Evolutionary conservation across 306 rosid genomes (phyloP).

Genomic region (Cercis canadensis): DNA sequence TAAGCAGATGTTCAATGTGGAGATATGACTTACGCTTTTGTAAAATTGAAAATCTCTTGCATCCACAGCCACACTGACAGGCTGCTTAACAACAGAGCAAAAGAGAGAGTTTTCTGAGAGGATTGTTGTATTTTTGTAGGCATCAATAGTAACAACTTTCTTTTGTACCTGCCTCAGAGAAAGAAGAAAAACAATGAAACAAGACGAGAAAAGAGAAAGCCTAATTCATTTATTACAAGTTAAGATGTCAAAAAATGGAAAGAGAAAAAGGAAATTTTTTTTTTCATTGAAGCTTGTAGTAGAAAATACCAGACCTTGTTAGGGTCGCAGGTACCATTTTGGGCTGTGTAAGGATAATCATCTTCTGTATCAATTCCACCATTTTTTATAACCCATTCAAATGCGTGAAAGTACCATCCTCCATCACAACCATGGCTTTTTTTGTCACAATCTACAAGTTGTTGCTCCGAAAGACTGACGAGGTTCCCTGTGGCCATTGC

Average conservation of each 20-base stretch:
- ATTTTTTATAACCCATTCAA: slow-evolving; percentile 52
- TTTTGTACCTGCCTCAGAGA: neutral
- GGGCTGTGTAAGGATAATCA: slow-evolving; percentile 47
- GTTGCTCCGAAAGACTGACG: slow-evolving; percentile 20
- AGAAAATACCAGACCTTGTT: slow-evolving; percentile 34
- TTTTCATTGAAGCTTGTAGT: no score
- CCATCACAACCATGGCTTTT: neutral
- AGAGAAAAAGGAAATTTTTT: no score
- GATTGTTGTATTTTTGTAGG: slow-evolving; percentile 42
- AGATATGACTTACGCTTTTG: slow-evolving; percentile 37
- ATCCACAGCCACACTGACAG: slow-evolving; percentile 49
- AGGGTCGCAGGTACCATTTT: slow-evolving; percentile 42
- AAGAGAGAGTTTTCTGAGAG: slow-evolving; percentile 46
- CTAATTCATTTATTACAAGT: no score
- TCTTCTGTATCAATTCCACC: slow-evolving; percentile 53
- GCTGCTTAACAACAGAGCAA: slow-evolving; percentile 55
- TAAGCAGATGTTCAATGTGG: no score
- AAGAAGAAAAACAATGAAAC: neutral
- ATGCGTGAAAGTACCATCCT: slow-evolving; percentile 54
- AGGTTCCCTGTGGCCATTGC: slow-evolving; percentile 25
- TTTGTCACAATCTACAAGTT: slow-evolving; percentile 34
- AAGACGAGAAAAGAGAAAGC: neutral
- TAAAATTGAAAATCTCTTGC: slow-evolving; percentile 49
- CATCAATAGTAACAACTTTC: slow-evolving; percentile 6
- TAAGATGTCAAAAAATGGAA: no score